A percentile compares a stretch with the other conserved stretches of the same genome.
phyloP scores from a whole-genome alignment of 139 green algal genomes.

The Chlorella sp. region DNA sequence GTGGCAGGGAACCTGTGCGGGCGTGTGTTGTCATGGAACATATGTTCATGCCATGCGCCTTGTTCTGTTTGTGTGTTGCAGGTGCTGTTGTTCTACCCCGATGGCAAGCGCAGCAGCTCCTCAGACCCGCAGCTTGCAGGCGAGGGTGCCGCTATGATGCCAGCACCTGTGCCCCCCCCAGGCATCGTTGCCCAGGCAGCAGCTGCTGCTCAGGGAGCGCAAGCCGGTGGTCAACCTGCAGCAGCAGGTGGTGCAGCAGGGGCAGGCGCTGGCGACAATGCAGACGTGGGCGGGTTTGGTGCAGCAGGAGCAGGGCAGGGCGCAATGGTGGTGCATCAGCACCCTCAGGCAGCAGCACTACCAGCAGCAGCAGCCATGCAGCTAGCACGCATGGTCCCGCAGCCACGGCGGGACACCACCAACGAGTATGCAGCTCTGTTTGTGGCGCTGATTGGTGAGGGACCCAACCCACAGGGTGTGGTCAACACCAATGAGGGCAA shows the following conservation, averaged over 20 bases:
- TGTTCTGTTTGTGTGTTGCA: no score
- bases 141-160: neutral
- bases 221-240: no score
- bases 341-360: no score
- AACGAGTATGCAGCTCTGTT: conserved; percentile 94
- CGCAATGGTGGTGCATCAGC: no score
- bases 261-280: conserved; percentile 22
- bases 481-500: conserved; percentile 87
- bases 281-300: neutral
- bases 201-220: no score
- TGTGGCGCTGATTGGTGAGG: conserved; percentile 87
- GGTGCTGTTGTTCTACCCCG: conserved; percentile 93
- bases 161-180: no score
- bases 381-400: conserved; percentile 16
- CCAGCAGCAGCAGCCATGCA: neutral
- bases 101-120: conserved; percentile 81
- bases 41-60: no score
- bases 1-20: no score
- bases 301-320: no score
- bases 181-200: no score
- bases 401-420: conserved; percentile 11
- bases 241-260: no score
- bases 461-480: conserved; percentile 72
- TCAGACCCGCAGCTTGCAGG: conserved; percentile 6
- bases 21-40: no score